Evolutionary conservation across 345 rosid genomes (phyloP), one percentile per base, ranked within the genome.

Genomic region (Eucalyptus cladocalyx): DNA sequence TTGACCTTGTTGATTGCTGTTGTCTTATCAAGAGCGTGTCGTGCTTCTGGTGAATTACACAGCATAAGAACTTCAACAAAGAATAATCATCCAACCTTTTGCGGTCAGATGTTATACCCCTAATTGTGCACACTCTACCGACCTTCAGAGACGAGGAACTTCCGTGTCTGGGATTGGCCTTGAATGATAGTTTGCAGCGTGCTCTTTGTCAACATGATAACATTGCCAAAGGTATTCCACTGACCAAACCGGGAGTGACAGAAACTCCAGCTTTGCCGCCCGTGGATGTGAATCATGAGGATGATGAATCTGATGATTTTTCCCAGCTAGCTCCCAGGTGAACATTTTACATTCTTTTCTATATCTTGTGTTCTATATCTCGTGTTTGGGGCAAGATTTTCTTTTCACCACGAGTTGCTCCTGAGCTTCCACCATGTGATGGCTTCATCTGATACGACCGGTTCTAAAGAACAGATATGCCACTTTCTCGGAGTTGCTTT

Each of bases 1-100:
- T 97, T 90, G 98, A 97, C 89, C 96, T 97, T 89, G 99, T 96
- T 37, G 98, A 94, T 86, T 98, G 97, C 90, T 95, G 98, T 87
- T 94, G 96, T 86, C 94, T 88, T 97, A 97, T 93, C 98, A 95
- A 90, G 93, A 94, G 80, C 96, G 98, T 86, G 98, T 94, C 87
- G 89, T 93, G 97, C 93, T 94, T 92, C 96, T 95, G 89, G 99
- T 95, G 92, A 97, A 95, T 90, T 92, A 87, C 89, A 92, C 98
- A 17, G 60, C 81, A 99, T 97, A 91, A 93, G 98, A 87, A 89
- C 88, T 91, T 56, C n/a, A 58, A 10, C 30, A 24, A 37, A 56
- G 18, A 47, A 80, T 50, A 81, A 32, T 58, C 6, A 26, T 58
- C 14, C 65, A 43, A 80, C 76, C 47, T 83, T 81, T 88, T 43